phyloP scores from a whole-genome alignment of 345 rosid genomes.

The Dovyalis caffra region DNA sequence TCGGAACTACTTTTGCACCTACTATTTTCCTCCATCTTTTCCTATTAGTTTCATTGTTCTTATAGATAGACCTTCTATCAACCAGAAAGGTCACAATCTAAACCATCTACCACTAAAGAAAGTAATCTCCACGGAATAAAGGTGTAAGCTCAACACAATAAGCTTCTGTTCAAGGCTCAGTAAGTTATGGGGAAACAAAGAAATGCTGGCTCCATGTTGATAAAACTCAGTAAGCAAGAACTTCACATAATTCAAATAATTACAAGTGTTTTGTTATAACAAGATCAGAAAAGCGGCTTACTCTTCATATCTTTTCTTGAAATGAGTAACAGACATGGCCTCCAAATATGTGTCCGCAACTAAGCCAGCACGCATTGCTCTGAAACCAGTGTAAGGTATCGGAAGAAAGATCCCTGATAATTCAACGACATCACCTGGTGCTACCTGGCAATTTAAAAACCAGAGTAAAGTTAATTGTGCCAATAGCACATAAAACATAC shows the following conservation, averaged over 20 bases:
- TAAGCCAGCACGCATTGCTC: constrained; percentile 96
- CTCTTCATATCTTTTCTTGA: constrained; percentile 98
- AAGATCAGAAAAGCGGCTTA: constrained; percentile 39
- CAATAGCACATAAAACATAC: background rate
- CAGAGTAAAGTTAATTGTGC: background rate
- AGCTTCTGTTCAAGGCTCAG: background rate
- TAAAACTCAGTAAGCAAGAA: background rate
- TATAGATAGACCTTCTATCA: background rate
- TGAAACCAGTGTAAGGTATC: constrained; percentile 88
- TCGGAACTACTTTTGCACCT: background rate
- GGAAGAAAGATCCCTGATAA: constrained; percentile 98
- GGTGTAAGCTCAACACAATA: background rate
- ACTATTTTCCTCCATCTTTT: background rate
- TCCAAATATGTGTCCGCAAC: constrained; percentile 96
- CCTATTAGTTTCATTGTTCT: background rate
- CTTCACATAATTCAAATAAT: background rate
- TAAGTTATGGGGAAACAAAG: background rate
- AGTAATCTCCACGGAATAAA: background rate
- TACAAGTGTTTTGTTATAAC: background rate
- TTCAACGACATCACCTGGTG: constrained; percentile 97
- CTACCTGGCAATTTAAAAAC: constrained; percentile 46
- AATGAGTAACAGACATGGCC: constrained; percentile 84
- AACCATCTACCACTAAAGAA: background rate
- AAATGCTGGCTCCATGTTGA: background rate
- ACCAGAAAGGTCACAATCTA: background rate